These are phyloP conservation scores for Rhynchospora tenuis DNA, from an alignment of 176 grass and related monocot genomes.

Conservation along the genomic window DNA sequence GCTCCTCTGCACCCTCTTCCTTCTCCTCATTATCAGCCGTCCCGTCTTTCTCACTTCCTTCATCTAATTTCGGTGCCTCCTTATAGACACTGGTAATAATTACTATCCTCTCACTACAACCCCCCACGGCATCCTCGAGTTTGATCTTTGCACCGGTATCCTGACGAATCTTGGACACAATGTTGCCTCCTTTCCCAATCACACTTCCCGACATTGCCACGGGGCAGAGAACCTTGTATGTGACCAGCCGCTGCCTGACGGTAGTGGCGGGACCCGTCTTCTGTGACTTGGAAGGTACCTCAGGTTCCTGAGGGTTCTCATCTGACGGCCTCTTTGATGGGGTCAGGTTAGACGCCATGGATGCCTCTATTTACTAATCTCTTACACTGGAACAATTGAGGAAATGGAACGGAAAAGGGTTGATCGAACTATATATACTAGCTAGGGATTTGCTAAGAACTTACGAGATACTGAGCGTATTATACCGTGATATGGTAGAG, in stretches of 20 bases:
- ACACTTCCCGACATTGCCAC: slow-evolving; percentile 64
- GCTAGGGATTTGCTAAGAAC: not conserved
- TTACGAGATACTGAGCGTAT: not conserved
- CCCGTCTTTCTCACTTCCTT: not conserved
- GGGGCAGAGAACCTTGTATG: slow-evolving; percentile 76
- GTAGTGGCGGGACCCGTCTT: slow-evolving; percentile 40
- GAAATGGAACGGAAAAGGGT: not conserved
- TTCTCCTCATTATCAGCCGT: not conserved
- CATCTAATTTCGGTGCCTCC: not conserved
- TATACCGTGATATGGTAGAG: too few species aligned
- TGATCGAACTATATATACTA: not conserved
- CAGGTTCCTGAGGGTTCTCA: slow-evolving; percentile 36
- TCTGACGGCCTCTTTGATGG: slow-evolving; percentile 77
- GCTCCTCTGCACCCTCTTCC: not conserved
- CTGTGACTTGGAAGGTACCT: slow-evolving; percentile 54
- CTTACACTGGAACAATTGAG: not conserved
- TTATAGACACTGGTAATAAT: slow-evolving; percentile 43
- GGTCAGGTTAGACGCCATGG: slow-evolving; percentile 48
- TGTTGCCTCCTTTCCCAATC: slow-evolving; percentile 68
- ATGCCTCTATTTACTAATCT: not conserved
- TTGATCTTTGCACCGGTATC: slow-evolving; percentile 67
- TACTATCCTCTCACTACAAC: slow-evolving; percentile 73
- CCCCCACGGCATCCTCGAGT: slow-evolving; percentile 49
- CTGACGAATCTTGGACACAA: slow-evolving; percentile 69
- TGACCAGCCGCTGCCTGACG: slow-evolving; percentile 32